Percentiles rank a stretch among this genome's conserved stretches.
phyloP scores from a whole-genome alignment of 805 yeast genomes.

The Candida rishiriensis region DNA sequence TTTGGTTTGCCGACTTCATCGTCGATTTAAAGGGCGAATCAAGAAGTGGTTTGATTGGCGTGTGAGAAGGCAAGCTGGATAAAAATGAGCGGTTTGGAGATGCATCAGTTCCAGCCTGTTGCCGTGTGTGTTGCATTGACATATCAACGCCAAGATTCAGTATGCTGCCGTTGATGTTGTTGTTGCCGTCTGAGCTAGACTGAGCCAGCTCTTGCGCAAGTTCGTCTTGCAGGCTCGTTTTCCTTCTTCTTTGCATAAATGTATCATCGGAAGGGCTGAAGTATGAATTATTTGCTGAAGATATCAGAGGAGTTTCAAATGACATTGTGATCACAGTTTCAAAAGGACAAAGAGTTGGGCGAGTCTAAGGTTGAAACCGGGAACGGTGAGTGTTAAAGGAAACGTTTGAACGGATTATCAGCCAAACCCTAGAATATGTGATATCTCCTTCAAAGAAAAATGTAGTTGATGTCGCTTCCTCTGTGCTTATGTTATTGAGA shows the following conservation, averaged over 20 bases:
- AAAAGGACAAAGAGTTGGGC: neutral
- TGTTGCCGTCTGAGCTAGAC: too few species aligned
- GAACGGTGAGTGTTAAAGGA: neutral
- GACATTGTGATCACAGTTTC: constrained; percentile 9
- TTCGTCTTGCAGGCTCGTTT: constrained; percentile 6
- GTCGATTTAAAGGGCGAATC: constrained; percentile 29
- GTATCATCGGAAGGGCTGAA: constrained; percentile 27
- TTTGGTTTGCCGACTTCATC: neutral
- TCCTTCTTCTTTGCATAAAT: constrained; percentile 19
- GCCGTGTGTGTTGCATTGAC: too few species aligned
- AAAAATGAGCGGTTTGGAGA: constrained; percentile 4
- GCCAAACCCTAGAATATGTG: too few species aligned
- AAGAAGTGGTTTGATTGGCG: constrained; percentile 30
- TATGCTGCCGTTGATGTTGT: too few species aligned
- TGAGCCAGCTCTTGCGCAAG: too few species aligned
- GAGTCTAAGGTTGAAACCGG: neutral
- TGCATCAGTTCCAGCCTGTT: neutral
- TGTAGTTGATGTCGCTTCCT: too few species aligned
- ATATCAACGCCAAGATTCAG: too few species aligned
- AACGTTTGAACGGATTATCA: too few species aligned
- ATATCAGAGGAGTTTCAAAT: constrained; percentile 15
- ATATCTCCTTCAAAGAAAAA: too few species aligned
- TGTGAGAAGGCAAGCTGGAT: constrained; percentile 14
- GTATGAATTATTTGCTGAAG: constrained; percentile 16
- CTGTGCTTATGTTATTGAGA: too few species aligned